A percentile compares a stretch with the other conserved stretches of the same genome.
phyloP scores from a whole-genome alignment of 345 rosid genomes.

The Syzygium jambos region DNA sequence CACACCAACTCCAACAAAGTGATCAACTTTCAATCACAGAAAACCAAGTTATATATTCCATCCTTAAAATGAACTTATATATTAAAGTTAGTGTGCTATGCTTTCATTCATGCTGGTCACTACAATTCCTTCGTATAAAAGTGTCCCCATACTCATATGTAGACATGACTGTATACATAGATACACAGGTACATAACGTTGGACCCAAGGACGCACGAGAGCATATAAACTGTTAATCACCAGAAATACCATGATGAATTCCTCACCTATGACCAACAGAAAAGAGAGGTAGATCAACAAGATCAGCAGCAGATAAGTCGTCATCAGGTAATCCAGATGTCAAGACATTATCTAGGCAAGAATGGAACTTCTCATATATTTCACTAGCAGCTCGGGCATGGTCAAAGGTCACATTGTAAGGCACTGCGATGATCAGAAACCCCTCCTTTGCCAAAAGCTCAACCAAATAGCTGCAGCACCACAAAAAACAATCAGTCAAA shows the following conservation, averaged over 20 bases:
- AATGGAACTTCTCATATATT: conserved; percentile 65
- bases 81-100: background rate
- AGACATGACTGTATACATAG: background rate
- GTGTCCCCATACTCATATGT: background rate
- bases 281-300: conserved; percentile 58
- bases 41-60: background rate
- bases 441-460: conserved; percentile 91
- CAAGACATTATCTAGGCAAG: conserved; percentile 51
- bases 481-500: background rate
- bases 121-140: background rate
- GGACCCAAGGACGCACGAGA: background rate
- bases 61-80: background rate
- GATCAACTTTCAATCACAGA: background rate
- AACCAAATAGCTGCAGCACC: conserved; percentile 43
- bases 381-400: conserved; percentile 70
- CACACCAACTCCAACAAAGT: background rate
- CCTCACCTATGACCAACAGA: conserved; percentile 84
- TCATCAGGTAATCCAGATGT: conserved; percentile 53
- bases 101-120: background rate
- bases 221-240: background rate
- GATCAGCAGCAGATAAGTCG: conserved; percentile 40
- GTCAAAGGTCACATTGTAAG: conserved; percentile 87
- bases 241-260: background rate
- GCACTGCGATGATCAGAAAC: conserved; percentile 67
- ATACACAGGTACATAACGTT: background rate